Percentiles rank a stretch among this genome's conserved stretches.
Evolutionary conservation across 2,329 filamentous ascomycete genomes (phyloP).

Genomic region (Alternaria solani): DNA sequence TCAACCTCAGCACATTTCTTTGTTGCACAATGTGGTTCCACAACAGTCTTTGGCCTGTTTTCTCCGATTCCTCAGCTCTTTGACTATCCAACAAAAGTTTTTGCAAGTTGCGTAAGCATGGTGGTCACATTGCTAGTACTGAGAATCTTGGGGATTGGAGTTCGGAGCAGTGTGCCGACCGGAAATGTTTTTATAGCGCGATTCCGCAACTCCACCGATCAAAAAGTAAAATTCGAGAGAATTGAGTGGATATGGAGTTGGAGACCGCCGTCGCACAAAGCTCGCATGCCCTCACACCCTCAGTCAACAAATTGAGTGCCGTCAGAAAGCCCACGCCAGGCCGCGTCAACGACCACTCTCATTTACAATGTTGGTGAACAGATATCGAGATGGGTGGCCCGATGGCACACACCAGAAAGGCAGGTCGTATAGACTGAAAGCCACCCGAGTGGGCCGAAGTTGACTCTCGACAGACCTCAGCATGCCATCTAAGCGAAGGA

Average conservation of each 20-base stretch:
- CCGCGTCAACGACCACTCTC: background rate
- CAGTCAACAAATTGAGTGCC: conserved; percentile 43
- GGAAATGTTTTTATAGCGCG: conserved; percentile 60
- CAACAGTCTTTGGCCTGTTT: background rate
- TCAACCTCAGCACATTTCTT: background rate
- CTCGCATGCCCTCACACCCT: conserved; percentile 61
- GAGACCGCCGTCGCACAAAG: conserved; percentile 55
- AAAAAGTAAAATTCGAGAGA: conserved; percentile 59
- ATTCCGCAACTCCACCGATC: conserved; percentile 58
- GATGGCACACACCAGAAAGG: background rate
- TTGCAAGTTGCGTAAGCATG: background rate
- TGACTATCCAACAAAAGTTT: background rate
- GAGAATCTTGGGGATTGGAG: conserved; percentile 36
- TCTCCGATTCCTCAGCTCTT: background rate
- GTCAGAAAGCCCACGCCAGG: background rate
- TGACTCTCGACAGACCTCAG: conserved; percentile 1
- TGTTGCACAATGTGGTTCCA: background rate
- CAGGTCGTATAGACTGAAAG: background rate
- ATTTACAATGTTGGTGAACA: background rate
- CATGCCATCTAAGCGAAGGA: background rate
- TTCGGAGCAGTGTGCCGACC: conserved; percentile 60
- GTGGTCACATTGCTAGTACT: background rate
- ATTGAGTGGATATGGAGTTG: conserved; percentile 63
- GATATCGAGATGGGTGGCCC: background rate
- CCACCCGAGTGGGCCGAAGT: background rate